Evolutionary conservation across 1,139 yeast genomes (phyloP).

Genomic region (Suhomyces guaymorum): DNA sequence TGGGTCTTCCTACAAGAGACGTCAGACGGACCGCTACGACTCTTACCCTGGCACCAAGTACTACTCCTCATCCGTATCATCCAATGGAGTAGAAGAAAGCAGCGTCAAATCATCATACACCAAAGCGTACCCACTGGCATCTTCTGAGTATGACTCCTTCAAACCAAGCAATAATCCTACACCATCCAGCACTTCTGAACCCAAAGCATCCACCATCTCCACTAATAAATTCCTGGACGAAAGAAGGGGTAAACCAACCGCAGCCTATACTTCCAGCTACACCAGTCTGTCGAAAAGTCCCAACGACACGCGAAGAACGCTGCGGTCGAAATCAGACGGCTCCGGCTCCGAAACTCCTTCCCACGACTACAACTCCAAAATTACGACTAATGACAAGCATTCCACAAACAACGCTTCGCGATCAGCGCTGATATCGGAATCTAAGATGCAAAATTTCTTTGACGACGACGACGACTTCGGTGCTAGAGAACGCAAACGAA

Average conservation of each 20-base stretch:
- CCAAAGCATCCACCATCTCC: conserved; percentile 8
- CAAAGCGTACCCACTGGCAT: conserved; percentile 7
- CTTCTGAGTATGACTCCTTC: conserved; percentile 10
- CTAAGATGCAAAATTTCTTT: conserved; percentile 17
- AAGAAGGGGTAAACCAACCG: conserved; percentile 9
- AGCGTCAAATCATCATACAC: conserved; percentile 8
- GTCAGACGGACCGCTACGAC: conserved; percentile 17
- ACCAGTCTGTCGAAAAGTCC: conserved; percentile 2
- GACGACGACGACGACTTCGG: conserved; percentile 16
- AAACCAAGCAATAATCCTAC: conserved; percentile 2
- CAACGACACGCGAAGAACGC: conserved; percentile 5
- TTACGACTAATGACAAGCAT: conserved; percentile 7
- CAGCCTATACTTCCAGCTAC: conserved; percentile 7
- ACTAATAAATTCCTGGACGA: conserved; percentile 13
- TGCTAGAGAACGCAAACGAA: neutral
- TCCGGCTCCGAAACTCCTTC: conserved; percentile 1
- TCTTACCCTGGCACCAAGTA: conserved; percentile 14
- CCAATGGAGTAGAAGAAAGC: conserved; percentile 13
- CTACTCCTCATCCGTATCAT: conserved; percentile 12
- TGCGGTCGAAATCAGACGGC: conserved; percentile 1
- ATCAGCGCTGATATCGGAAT: conserved; percentile 12
- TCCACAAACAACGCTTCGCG: neutral
- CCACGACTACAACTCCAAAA: neutral
- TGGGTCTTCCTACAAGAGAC: conserved; percentile 11
- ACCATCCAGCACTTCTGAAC: neutral